phyloP scores from a whole-genome alignment of 1,284 basidiomycete genomes.

The Taiwanofungus camphoratus region DNA sequence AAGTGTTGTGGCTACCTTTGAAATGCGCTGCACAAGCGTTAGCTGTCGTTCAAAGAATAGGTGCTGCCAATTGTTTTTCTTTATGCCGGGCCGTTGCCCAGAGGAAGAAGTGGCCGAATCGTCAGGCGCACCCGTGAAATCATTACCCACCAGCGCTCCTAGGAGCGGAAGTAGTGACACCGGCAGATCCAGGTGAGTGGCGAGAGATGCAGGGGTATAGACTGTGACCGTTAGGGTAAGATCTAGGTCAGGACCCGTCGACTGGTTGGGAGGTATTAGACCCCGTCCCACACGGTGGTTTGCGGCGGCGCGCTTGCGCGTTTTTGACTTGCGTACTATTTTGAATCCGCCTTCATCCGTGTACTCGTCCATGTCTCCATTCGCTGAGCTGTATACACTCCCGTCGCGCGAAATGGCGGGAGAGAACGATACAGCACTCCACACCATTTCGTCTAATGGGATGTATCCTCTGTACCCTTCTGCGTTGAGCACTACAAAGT shows the following conservation, averaged over 20 bases:
- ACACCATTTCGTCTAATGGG: slow-evolving; percentile 75
- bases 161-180: slow-evolving; percentile 75
- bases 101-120: slow-evolving; percentile 24
- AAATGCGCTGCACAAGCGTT: slow-evolving; percentile 52
- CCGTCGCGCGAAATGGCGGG: slow-evolving; percentile 9
- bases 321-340: slow-evolving; percentile 41
- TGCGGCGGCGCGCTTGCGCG: slow-evolving; percentile 29
- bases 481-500: slow-evolving; percentile 74
- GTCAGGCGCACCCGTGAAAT: slow-evolving; percentile 47
- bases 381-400: slow-evolving; percentile 22
- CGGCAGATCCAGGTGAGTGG: slow-evolving; percentile 40
- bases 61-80: slow-evolving; percentile 44
- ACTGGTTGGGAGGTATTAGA: slow-evolving; percentile 50
- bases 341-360: slow-evolving; percentile 57
- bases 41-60: slow-evolving; percentile 64
- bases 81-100: slow-evolving; percentile 12
- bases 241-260: slow-evolving; percentile 20
- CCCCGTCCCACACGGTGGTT: slow-evolving; percentile 31
- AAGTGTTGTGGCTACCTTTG: slow-evolving; percentile 49
- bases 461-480: slow-evolving; percentile 75
- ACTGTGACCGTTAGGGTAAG: slow-evolving; percentile 48
- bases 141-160: slow-evolving; percentile 84
- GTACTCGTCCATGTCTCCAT: slow-evolving; percentile 23
- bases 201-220: slow-evolving; percentile 59
- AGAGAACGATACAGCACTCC: slow-evolving; percentile 38